Evolutionary conservation across 345 rosid genomes (phyloP).

Genomic region (Boechera stricta): DNA sequence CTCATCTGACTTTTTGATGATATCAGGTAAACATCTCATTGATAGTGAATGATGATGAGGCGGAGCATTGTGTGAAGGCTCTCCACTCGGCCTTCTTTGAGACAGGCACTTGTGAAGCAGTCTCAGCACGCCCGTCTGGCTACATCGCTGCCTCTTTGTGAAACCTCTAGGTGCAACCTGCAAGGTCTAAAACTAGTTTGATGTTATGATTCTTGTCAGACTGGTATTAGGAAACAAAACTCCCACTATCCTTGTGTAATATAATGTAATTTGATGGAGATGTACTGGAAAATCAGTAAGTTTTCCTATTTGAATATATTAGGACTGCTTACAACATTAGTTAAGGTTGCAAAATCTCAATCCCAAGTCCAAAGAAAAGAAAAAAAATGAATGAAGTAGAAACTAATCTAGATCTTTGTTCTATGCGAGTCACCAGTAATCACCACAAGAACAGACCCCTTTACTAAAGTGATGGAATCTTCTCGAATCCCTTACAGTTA

Average conservation of each 20-base stretch:
- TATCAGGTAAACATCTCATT: constrained; percentile 84
- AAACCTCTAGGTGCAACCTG: constrained; percentile 6
- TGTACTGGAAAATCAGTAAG: constrained; percentile 19
- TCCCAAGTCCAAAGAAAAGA: too few relatives aligned
- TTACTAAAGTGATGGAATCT: constrained; percentile 81
- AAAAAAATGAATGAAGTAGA: too few relatives aligned
- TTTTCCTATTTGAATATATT: not conserved
- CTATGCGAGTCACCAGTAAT: too few relatives aligned
- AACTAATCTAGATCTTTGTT: too few relatives aligned
- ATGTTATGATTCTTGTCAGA: constrained; percentile 2
- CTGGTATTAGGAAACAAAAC: not conserved
- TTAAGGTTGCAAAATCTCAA: too few relatives aligned
- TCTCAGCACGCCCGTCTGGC: not conserved
- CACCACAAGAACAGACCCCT: too few relatives aligned
- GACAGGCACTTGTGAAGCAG: constrained; percentile 3
- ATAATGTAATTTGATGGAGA: not conserved
- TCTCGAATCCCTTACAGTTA: constrained; percentile 83
- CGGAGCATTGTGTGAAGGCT: constrained; percentile 81
- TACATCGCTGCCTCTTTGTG: constrained; percentile 15
- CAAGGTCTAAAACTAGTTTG: constrained; percentile 11
- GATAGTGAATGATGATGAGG: constrained; percentile 72
- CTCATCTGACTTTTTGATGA: constrained; percentile 13
- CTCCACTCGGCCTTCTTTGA: constrained; percentile 88
- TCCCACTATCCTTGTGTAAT: constrained; percentile 20
- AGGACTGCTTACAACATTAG: not conserved